Conservation (phyloP, 805 yeast species). For the Sungouiozyma ichnusensis region DNA sequence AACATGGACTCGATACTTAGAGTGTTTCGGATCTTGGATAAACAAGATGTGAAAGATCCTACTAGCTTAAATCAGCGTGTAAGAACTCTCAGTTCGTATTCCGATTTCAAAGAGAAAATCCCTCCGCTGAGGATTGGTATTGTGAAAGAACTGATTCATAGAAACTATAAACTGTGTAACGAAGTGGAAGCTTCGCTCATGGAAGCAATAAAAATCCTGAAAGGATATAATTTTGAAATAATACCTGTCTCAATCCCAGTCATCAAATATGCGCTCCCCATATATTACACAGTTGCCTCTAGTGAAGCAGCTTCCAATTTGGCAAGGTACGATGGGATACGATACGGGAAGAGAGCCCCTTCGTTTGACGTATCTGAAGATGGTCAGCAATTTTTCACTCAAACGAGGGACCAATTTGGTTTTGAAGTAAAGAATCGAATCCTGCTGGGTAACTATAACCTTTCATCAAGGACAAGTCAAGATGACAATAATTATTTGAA, state of each 20-base stretch:
- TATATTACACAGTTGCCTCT: slow-evolving; percentile 80
- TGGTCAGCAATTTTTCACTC: slow-evolving; percentile 35
- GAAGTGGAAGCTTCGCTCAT: slow-evolving; percentile 40
- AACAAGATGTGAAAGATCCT: slow-evolving; percentile 66
- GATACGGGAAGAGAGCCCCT: slow-evolving; percentile 56
- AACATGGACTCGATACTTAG: slow-evolving; percentile 34
- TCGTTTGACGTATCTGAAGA: slow-evolving; percentile 8
- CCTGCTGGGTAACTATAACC: slow-evolving; percentile 73
- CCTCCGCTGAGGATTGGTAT: slow-evolving; percentile 50
- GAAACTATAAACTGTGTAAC: slow-evolving; percentile 35
- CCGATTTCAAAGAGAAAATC: slow-evolving; percentile 8
- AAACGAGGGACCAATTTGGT: slow-evolving; percentile 63
- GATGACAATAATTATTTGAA: slow-evolving; percentile 52
- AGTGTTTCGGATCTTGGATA: slow-evolving; percentile 49
- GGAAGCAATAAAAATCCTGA: slow-evolving; percentile 34
- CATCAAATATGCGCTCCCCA: slow-evolving; percentile 54
- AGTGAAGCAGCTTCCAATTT: slow-evolving; percentile 92
- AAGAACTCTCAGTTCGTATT: slow-evolving; percentile 22
- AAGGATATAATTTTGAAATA: slow-evolving; percentile 40
- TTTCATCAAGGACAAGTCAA: slow-evolving; percentile 59
- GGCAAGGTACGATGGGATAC: slow-evolving; percentile 79
- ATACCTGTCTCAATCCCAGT: slow-evolving; percentile 62
- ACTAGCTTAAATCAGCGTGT: slow-evolving; percentile 41
- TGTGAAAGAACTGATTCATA: slow-evolving; percentile 53
- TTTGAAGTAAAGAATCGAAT: slow-evolving; percentile 76